Evolutionary conservation across 768 basidiomycete species (phyloP).

Genomic region (Russula brevipes): DNA sequence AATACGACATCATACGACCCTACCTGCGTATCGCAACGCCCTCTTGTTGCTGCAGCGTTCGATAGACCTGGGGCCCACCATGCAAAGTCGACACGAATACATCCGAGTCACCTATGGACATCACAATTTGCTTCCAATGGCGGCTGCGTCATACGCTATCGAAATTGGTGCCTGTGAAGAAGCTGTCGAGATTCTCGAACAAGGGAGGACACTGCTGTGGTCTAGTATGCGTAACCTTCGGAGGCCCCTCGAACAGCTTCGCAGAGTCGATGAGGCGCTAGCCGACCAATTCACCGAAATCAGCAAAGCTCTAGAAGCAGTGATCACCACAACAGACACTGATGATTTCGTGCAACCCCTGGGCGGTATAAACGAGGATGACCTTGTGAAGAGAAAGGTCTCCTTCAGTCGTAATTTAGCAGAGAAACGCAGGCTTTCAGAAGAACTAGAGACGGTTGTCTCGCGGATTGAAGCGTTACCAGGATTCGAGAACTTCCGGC

Average conservation of each 20-base stretch:
- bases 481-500: neutral
- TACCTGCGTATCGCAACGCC: neutral
- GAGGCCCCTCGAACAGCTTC: neutral
- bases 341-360: neutral
- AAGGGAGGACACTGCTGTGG: neutral
- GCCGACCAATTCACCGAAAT: neutral
- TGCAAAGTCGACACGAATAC: neutral
- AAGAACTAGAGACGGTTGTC: neutral
- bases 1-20: neutral
- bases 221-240: neutral
- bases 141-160: neutral
- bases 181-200: neutral
- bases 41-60: neutral
- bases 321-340: neutral
- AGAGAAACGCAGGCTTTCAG: neutral
- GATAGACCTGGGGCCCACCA: neutral
- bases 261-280: neutral
- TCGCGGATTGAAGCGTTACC: neutral
- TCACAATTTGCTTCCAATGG: neutral
- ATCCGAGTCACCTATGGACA: neutral
- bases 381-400: neutral
- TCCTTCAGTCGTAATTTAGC: neutral
- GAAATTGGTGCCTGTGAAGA: neutral
- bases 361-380: neutral
- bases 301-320: neutral